Evolutionary conservation across 306 rosid genomes (phyloP).

Genomic region (Prunus armeniaca): DNA sequence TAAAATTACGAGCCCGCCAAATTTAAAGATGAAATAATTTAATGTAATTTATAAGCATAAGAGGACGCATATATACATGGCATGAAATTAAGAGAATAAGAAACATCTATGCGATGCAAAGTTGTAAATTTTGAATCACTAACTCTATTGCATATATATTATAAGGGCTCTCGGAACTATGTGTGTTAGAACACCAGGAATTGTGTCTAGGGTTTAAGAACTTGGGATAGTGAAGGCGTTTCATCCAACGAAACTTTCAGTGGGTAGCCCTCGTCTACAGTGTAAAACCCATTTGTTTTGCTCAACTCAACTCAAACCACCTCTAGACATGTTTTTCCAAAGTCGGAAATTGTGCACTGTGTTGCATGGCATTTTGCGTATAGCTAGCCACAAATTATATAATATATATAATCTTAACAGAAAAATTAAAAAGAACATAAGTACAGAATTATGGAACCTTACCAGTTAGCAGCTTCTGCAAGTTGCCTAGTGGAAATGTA

Average conservation of each 20-base stretch:
- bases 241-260: conserved; percentile 4
- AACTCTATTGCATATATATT: neutral
- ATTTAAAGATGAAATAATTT: too few species aligned
- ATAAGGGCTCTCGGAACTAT: neutral
- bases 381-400: too few species aligned
- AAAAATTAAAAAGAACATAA: too few species aligned
- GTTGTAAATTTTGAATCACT: neutral
- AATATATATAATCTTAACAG: too few species aligned
- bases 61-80: neutral
- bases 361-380: neutral
- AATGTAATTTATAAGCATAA: neutral
- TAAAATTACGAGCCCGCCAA: too few species aligned
- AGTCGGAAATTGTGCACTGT: conserved; percentile 2
- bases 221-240: neutral
- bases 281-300: neutral
- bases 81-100: neutral
- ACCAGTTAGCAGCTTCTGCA: too few species aligned
- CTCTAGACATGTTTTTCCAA: conserved; percentile 1
- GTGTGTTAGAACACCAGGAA: neutral
- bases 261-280: conserved; percentile 1
- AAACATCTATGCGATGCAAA: neutral
- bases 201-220: neutral
- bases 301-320: neutral
- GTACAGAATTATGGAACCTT: too few species aligned
- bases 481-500: too few species aligned